Percentiles rank a stretch among this genome's conserved stretches.
Evolutionary conservation across 768 basidiomycete genomes (phyloP).

Genomic region (Mycena vulgaris): DNA sequence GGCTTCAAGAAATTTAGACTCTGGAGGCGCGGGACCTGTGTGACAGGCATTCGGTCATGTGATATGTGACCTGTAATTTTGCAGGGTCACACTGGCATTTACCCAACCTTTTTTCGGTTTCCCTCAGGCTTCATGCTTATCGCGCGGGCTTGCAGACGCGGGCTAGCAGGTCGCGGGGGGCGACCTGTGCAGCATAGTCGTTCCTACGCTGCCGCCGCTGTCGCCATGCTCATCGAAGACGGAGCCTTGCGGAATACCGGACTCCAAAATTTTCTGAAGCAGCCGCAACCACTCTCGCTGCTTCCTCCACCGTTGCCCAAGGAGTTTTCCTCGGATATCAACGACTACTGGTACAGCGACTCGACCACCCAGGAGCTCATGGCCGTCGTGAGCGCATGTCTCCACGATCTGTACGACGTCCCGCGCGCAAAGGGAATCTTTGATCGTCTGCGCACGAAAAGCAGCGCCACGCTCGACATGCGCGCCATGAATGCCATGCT

Average conservation of each 20-base stretch:
- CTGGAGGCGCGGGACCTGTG: too few relatives aligned
- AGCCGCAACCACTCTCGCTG: slow-evolving; percentile 71
- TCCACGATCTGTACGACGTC: slow-evolving; percentile 83
- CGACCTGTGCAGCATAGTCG: slow-evolving; percentile 26
- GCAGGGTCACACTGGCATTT: too few relatives aligned
- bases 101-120: too few relatives aligned
- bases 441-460: slow-evolving; percentile 64
- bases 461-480: slow-evolving; percentile 64
- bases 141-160: slow-evolving; percentile 32
- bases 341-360: slow-evolving; percentile 74
- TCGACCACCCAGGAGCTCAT: slow-evolving; percentile 78
- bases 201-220: slow-evolving; percentile 28
- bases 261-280: slow-evolving; percentile 67
- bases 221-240: slow-evolving; percentile 11
- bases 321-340: slow-evolving; percentile 55
- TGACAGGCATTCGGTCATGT: too few relatives aligned
- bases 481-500: slow-evolving; percentile 59
- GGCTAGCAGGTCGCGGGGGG: slow-evolving; percentile 20
- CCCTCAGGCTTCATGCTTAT: slow-evolving; percentile 24
- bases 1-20: too few relatives aligned
- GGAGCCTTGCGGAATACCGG: slow-evolving; percentile 42
- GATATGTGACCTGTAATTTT: too few relatives aligned
- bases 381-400: slow-evolving; percentile 87
- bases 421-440: slow-evolving; percentile 84
- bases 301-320: slow-evolving; percentile 79